Evolutionary conservation across 805 yeast species (phyloP).

Genomic region (Candida dajiaensis): DNA sequence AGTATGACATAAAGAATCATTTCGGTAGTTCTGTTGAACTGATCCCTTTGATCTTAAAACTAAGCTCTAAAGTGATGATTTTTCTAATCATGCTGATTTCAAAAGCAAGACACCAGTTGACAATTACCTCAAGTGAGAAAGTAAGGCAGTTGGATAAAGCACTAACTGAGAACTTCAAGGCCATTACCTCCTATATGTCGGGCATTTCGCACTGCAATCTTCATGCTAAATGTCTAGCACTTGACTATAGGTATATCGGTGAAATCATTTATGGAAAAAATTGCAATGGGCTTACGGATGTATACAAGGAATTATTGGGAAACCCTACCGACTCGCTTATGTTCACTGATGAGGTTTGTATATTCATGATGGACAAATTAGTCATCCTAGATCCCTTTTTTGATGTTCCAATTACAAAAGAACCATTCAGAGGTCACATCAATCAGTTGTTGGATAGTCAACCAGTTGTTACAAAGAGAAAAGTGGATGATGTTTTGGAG

Average conservation of each 20-base stretch:
- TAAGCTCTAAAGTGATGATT: background rate
- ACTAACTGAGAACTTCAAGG: background rate
- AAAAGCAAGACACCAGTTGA: background rate
- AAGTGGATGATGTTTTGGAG: background rate
- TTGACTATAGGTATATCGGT: background rate
- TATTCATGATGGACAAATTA: background rate
- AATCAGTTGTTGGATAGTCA: background rate
- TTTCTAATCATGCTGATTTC: background rate
- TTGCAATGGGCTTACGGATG: background rate
- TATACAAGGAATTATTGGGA: background rate
- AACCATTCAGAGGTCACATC: background rate
- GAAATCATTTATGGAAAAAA: background rate
- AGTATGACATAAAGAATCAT: constrained; percentile 4
- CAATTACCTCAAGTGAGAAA: background rate
- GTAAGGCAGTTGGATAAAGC: background rate
- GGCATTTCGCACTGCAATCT: background rate
- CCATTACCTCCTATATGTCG: background rate
- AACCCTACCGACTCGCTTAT: background rate
- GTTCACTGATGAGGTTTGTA: background rate
- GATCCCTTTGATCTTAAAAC: background rate
- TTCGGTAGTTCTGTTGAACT: constrained; percentile 5
- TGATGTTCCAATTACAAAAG: background rate
- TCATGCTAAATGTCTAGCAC: background rate
- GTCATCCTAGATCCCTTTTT: background rate
- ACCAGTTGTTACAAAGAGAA: background rate